Base-by-base conservation (phyloP, 345 rosid genomes). In the Arabis hirsuta region DNA sequence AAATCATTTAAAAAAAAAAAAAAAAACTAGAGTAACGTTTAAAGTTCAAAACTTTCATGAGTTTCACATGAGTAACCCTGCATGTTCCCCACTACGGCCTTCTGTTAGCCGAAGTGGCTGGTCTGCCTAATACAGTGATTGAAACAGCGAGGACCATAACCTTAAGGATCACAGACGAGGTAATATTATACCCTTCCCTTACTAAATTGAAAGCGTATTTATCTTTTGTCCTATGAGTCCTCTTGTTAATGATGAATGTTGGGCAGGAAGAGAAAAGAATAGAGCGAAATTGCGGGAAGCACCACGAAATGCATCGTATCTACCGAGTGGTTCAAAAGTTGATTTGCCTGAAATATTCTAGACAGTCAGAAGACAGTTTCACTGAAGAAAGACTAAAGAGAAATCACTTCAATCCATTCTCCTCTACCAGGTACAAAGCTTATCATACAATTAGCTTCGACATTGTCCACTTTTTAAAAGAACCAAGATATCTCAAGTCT, bases 41-140 rank as follows among this genome's bases (percentile, higher is more conserved):
- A 16, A 16, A 16, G 16, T 27, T 27, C 4, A 27, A 27, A 27
- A 27, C 29, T 27, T 27, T 27, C 29, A 4, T 27, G 4, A 27
- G 29, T 4, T 27, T 27, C 29, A 27, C 29, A n/a, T n/a, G n/a
- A n/a, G n/a, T n/a, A 65, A 85, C 80, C 1, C 81, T 82, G 58
- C 86, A 79, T 67, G 84, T 95, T 67, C 90, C 91, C 12, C 93
- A 89, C 74, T 95, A 89, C 57, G 96, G 99, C 73, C 96, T 91
- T 78, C 76, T 85, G 29, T 55, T 16, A 16, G 16, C 16, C 16
- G 16, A 16, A 16, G 16, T 16, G 16, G 16, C 16, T 16, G 16
- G 16, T 16, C 16, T 16, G 16, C 16, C 16, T 16, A 16, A 16
- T 16, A 16, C 16, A 16, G 16, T 16, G 16, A 16, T 16, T 16